Conservation (phyloP, 2,329 filamentous ascomycete species). For the Fusarium concolor region DNA sequence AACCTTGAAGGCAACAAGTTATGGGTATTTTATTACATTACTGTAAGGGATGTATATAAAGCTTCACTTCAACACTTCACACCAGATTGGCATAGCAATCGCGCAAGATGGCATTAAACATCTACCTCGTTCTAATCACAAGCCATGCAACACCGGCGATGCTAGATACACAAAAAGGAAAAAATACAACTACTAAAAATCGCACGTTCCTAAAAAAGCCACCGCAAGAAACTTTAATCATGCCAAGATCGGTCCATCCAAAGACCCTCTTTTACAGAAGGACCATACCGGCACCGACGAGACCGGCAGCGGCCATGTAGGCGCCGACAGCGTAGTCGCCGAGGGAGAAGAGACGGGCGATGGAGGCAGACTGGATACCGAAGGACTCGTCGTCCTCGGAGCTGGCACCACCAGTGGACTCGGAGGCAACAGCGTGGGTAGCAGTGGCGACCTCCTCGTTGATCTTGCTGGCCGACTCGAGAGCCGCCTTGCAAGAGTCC, state of each 20-base stretch:
- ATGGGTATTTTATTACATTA: conserved; percentile 3
- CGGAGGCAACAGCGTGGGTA: conserved; percentile 51
- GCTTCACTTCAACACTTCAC: not conserved
- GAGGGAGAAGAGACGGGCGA: conserved; percentile 56
- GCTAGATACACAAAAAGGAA: conserved; percentile 43
- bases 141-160: conserved; percentile 47
- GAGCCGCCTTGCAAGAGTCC: conserved; percentile 66
- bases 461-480: conserved; percentile 72
- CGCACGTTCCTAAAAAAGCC: conserved; percentile 36
- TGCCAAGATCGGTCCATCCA: conserved; percentile 25
- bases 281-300: conserved; percentile 65
- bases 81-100: conserved; percentile 30
- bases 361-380: conserved; percentile 52
- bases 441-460: conserved; percentile 61
- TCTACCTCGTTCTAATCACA: conserved; percentile 46
- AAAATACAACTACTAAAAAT: conserved; percentile 35
- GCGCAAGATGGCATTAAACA: conserved; percentile 44
- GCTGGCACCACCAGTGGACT: conserved; percentile 43
- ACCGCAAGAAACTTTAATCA: conserved; percentile 39
- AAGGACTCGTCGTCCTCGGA: conserved; percentile 47
- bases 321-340: conserved; percentile 62
- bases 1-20: not conserved
- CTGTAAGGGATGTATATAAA: not conserved
- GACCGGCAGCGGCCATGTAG: conserved; percentile 65
- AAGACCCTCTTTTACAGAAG: conserved; percentile 58